Conservation (phyloP, 768 basidiomycete species). For the Holtermannia corniformis region DNA sequence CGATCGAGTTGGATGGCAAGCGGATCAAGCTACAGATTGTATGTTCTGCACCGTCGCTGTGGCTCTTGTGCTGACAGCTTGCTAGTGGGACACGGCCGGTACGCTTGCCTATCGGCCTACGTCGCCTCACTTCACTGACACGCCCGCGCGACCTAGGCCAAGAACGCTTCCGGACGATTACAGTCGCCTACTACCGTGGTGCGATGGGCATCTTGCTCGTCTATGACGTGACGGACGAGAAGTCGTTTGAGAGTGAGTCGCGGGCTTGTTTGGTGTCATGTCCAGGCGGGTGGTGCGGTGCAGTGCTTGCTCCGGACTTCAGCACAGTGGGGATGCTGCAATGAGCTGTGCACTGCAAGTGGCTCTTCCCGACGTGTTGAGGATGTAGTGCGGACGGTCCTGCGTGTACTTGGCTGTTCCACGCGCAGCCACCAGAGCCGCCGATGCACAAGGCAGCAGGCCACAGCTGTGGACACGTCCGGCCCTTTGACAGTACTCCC, state of each 20-base stretch:
- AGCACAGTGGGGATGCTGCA: too few relatives aligned
- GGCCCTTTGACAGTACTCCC: too few relatives aligned
- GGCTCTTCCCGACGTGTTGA: constrained; percentile 3
- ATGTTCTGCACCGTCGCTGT: constrained; percentile 38
- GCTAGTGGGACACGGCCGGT: not conserved
- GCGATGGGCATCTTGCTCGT: constrained; percentile 98
- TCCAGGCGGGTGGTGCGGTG: too few relatives aligned
- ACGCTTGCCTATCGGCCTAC: not conserved
- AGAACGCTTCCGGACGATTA: constrained; percentile 97
- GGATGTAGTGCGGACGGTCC: not conserved
- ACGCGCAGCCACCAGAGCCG: too few relatives aligned
- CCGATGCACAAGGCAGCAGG: too few relatives aligned
- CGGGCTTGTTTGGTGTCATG: not conserved
- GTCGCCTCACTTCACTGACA: not conserved
- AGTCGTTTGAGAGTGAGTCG: constrained; percentile 74
- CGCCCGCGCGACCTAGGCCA: constrained; percentile 54
- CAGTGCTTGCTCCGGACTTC: too few relatives aligned
- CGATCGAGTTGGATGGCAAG: constrained; percentile 96
- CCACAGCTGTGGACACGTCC: too few relatives aligned
- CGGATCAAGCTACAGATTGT: constrained; percentile 98
- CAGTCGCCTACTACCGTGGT: constrained; percentile 96
- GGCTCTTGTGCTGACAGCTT: not conserved
- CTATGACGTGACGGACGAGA: constrained; percentile 61
- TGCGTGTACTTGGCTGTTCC: too few relatives aligned
- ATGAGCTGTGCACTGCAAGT: too few relatives aligned